phyloP scores from a whole-genome alignment of 805 yeast genomes.

The Candida pseudoglaebosa region DNA sequence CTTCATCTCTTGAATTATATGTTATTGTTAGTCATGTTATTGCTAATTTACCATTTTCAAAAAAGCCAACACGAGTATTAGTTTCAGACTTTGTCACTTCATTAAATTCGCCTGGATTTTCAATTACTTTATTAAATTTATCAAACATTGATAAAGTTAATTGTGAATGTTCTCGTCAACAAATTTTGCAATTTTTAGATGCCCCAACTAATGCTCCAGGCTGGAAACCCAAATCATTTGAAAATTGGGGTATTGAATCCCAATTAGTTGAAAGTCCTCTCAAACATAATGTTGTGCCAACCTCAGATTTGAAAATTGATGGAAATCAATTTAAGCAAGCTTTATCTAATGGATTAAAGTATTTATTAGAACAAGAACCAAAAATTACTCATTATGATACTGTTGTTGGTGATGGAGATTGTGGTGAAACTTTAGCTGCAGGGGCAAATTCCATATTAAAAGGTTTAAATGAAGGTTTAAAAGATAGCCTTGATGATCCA shows the following conservation, averaged over 20 bases:
- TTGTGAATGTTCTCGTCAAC: conserved; percentile 21
- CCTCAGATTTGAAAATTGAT: conserved; percentile 28
- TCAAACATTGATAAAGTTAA: conserved; percentile 40
- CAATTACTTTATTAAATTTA: conserved; percentile 74
- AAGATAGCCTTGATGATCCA: conserved; percentile 37
- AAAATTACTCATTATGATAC: conserved; percentile 82
- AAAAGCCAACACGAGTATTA: conserved; percentile 64
- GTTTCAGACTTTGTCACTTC: conserved; percentile 86
- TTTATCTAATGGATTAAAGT: conserved; percentile 40
- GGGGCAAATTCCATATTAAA: conserved; percentile 74
- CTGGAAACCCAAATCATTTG: conserved; percentile 55
- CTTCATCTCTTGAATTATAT: conserved; percentile 73
- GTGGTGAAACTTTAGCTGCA: conserved; percentile 84
- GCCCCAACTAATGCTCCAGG: conserved; percentile 76
- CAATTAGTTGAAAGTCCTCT: conserved; percentile 29
- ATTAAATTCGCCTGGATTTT: conserved; percentile 87
- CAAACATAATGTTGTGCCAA: conserved; percentile 18
- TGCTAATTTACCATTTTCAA: conserved; percentile 47
- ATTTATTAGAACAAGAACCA: conserved; percentile 52
- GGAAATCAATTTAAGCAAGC: conserved; percentile 46
- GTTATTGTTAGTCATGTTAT: conserved; percentile 64
- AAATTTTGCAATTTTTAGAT: conserved; percentile 55
- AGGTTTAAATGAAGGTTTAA: conserved; percentile 39
- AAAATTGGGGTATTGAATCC: conserved; percentile 17
- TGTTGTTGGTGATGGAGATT: conserved; percentile 94